Evolutionary conservation across 192 early-diverging fungal species (phyloP).

Genomic region (Globomyces pollinis-pini): DNA sequence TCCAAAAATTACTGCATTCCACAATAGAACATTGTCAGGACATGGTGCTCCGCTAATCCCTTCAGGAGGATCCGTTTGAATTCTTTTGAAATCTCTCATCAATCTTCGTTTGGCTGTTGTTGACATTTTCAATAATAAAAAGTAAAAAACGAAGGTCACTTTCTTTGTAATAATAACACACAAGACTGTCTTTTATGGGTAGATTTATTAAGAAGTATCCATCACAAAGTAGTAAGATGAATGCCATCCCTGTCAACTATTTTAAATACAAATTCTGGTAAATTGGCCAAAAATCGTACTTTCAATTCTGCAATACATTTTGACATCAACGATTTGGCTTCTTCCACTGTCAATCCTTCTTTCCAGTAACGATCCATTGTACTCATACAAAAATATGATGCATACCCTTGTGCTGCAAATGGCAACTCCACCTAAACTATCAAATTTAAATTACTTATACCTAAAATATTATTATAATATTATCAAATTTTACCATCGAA

Average conservation of each 20-base stretch:
- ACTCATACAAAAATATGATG: slow-evolving; percentile 81
- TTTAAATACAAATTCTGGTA: slow-evolving; percentile 78
- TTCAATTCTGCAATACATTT: slow-evolving; percentile 82
- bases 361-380: slow-evolving; percentile 90
- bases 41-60: slow-evolving; percentile 84
- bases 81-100: slow-evolving; percentile 96
- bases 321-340: slow-evolving; percentile 72
- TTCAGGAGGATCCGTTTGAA: slow-evolving; percentile 89
- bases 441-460: too few species aligned
- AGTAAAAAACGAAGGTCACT: too few species aligned
- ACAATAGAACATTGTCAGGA: slow-evolving; percentile 93
- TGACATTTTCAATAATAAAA: too few species aligned
- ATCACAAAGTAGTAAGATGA: background rate
- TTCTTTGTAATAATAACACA: too few species aligned
- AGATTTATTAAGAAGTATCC: too few species aligned
- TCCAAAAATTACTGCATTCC: slow-evolving; percentile 99
- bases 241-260: slow-evolving; percentile 83
- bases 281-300: slow-evolving; percentile 74
- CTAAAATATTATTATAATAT: too few species aligned
- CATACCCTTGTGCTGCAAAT: slow-evolving; percentile 88
- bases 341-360: slow-evolving; percentile 69
- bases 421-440: too few species aligned
- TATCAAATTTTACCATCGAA: slow-evolving; percentile 61
- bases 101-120: slow-evolving; percentile 87
- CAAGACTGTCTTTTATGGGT: too few species aligned